phyloP scores from a whole-genome alignment of 192 early-diverging fungal genomes.

The Gaertneriomyces semiglobifer region DNA sequence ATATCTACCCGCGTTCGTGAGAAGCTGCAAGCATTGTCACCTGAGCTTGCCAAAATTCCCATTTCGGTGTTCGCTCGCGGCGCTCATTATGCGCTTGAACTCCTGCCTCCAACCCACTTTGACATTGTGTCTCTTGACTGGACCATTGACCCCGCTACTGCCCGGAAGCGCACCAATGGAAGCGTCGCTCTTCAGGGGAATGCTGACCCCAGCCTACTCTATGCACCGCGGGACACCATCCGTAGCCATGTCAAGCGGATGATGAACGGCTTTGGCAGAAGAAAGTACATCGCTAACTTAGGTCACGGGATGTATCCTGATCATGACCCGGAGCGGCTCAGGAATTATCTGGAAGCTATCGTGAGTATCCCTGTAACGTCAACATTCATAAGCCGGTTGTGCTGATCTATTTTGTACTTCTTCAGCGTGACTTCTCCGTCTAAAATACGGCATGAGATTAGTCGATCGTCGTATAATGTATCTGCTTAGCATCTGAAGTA shows the following conservation, averaged over 20 bases:
- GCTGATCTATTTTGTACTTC: not conserved
- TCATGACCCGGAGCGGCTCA: slow-evolving; percentile 54
- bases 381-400: not conserved
- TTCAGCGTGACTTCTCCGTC: slow-evolving; percentile 18
- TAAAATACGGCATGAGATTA: not conserved
- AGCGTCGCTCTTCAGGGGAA: slow-evolving; percentile 87
- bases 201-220: slow-evolving; percentile 84
- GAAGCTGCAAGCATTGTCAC: slow-evolving; percentile 26
- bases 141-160: slow-evolving; percentile 71
- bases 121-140: slow-evolving; percentile 91
- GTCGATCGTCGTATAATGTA: no score
- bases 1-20: slow-evolving; percentile 77
- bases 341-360: slow-evolving; percentile 48
- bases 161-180: slow-evolving; percentile 49
- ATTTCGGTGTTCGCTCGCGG: slow-evolving; percentile 91
- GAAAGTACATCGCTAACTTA: slow-evolving; percentile 87
- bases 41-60: slow-evolving; percentile 53
- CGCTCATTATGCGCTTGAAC: slow-evolving; percentile 81
- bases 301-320: slow-evolving; percentile 96
- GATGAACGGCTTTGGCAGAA: slow-evolving; percentile 74
- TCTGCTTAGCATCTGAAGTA: no score
- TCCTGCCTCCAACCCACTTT: slow-evolving; percentile 58
- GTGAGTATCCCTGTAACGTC: slow-evolving; percentile 18
- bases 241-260: slow-evolving; percentile 68
- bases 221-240: slow-evolving; percentile 72